Conservation (phyloP, 345 rosid genomes). For the Pseudoturritis turrita region DNA sequence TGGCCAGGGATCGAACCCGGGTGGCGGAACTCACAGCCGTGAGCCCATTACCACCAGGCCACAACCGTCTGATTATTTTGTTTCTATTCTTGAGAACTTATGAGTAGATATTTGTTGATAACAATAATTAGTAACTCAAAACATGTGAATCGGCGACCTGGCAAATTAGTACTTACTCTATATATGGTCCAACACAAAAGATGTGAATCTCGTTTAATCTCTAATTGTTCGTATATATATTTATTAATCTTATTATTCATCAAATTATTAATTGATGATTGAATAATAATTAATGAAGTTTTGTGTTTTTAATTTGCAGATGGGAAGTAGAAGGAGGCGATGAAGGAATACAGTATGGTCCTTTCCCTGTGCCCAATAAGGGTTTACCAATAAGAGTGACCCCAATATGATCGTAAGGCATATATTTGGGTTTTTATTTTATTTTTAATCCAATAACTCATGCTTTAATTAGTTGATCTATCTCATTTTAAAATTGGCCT, state of each 20-base stretch:
- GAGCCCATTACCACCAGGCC: too few relatives aligned
- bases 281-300: not conserved
- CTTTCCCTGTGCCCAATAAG: slow-evolving; percentile 83
- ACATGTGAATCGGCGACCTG: slow-evolving; percentile 25
- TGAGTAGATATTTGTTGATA: slow-evolving; percentile 17
- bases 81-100: not conserved
- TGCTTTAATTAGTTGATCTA: not conserved
- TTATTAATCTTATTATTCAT: not conserved
- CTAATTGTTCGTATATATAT: not conserved
- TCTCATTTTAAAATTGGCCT: not conserved
- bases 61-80: too few relatives aligned
- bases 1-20: too few relatives aligned
- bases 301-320: slow-evolving; percentile 38
- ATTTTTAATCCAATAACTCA: not conserved
- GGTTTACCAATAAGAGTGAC: slow-evolving; percentile 74
- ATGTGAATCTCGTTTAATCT: slow-evolving; percentile 13
- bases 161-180: slow-evolving; percentile 4
- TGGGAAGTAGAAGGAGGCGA: slow-evolving; percentile 70
- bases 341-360: slow-evolving; percentile 86
- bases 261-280: not conserved
- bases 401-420: slow-evolving; percentile 30
- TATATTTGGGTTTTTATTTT: not conserved
- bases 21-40: too few relatives aligned
- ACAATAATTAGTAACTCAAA: not conserved
- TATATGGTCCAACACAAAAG: slow-evolving; percentile 12